phyloP scores from a whole-genome alignment of 2,329 filamentous ascomycete genomes.

The Aspergillus pseudoterreus region DNA sequence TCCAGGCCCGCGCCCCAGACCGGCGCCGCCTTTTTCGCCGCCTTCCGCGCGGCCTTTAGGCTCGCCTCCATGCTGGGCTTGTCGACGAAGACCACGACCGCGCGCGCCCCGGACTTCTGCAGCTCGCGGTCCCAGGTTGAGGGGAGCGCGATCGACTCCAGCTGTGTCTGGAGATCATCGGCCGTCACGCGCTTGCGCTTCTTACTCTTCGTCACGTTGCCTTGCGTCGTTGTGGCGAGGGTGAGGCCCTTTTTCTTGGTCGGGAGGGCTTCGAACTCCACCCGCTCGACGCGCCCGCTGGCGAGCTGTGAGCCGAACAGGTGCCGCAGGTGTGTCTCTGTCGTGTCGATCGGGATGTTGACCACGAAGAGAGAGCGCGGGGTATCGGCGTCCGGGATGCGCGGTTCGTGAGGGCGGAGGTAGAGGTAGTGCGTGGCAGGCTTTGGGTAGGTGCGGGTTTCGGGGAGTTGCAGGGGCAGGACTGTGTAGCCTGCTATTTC shows the following conservation, averaged over 20 bases:
- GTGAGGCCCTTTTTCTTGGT: constrained; percentile 33
- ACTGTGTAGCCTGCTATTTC: constrained; percentile 62
- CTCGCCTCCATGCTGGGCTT: constrained; percentile 71
- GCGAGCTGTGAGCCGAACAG: constrained; percentile 73
- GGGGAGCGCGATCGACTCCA: constrained; percentile 62
- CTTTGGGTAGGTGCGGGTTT: constrained; percentile 59
- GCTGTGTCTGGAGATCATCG: constrained; percentile 52
- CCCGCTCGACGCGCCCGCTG: constrained; percentile 71
- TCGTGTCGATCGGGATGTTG: constrained; percentile 82
- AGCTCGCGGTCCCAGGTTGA: constrained; percentile 69
- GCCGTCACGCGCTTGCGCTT: constrained; percentile 54
- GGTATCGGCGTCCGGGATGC: constrained; percentile 69
- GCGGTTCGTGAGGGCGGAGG: constrained; percentile 77
- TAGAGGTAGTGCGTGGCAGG: constrained; percentile 78
- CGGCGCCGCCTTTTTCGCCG: constrained; percentile 52
- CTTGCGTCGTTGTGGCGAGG: constrained; percentile 16
- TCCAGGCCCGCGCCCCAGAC: constrained; percentile 65
- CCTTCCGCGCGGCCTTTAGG: constrained; percentile 69
- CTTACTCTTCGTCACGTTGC: constrained; percentile 34
- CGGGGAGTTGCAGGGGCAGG: constrained; percentile 65
- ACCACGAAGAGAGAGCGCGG: constrained; percentile 82
- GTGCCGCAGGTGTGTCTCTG: constrained; percentile 68
- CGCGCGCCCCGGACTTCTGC: constrained; percentile 70
- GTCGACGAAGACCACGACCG: constrained; percentile 80
- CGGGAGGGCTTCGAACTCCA: constrained; percentile 63